Conservation (phyloP, 1,139 yeast species). For the Waltiozyma sp. region DNA sequence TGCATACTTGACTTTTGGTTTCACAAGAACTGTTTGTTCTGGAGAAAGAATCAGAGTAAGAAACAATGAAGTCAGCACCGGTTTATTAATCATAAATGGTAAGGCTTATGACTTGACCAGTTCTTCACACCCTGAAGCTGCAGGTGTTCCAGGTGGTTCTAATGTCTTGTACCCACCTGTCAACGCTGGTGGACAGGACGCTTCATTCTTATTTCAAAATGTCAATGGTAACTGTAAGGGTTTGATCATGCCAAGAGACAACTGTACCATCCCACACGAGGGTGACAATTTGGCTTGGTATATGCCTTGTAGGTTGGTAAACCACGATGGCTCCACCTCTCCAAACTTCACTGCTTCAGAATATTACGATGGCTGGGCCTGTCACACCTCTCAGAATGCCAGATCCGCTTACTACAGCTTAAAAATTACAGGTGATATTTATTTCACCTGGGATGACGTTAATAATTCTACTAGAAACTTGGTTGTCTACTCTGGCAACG, state of each 20-base stretch:
- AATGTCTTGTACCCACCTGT: slow-evolving; percentile 75
- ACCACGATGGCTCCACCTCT: slow-evolving; percentile 57
- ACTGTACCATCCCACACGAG: slow-evolving; percentile 59
- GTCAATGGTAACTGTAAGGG: slow-evolving; percentile 90
- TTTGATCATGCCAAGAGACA: slow-evolving; percentile 61
- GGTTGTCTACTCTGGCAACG: slow-evolving; percentile 81
- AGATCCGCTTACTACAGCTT: slow-evolving; percentile 57
- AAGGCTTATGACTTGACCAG: slow-evolving; percentile 60
- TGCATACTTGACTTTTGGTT: slow-evolving; percentile 85
- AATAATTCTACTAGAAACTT: slow-evolving; percentile 60
- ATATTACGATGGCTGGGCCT: slow-evolving; percentile 77
- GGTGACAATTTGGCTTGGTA: slow-evolving; percentile 77
- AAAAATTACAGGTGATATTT: slow-evolving; percentile 61
- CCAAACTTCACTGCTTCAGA: slow-evolving; percentile 47
- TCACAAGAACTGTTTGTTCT: slow-evolving; percentile 77
- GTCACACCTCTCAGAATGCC: slow-evolving; percentile 70
- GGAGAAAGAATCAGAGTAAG: slow-evolving; percentile 38
- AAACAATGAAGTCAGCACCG: slow-evolving; percentile 44
- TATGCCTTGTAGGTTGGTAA: slow-evolving; percentile 76
- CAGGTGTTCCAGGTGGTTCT: slow-evolving; percentile 58
- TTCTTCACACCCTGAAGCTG: slow-evolving; percentile 72
- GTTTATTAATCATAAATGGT: slow-evolving; percentile 73
- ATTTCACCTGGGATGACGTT: slow-evolving; percentile 84
- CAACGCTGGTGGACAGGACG: slow-evolving; percentile 86
- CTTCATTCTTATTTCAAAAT: slow-evolving; percentile 81